phyloP scores from a whole-genome alignment of 139 green algal genomes.

The Axilococcus clingmanii region DNA sequence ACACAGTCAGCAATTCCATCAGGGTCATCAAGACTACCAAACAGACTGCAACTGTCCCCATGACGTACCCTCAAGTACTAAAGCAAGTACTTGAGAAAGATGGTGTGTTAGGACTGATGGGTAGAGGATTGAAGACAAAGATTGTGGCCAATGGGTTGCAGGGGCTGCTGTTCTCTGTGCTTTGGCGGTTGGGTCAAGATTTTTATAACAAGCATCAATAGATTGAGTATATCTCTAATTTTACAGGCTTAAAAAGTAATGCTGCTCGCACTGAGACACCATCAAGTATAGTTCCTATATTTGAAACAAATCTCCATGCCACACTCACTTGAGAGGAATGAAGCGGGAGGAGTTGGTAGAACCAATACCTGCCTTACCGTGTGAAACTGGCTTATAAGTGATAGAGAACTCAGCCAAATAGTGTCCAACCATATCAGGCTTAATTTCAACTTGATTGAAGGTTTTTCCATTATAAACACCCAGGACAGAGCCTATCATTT shows the following conservation, averaged over 20 bases:
- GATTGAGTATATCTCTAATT: slow-evolving; percentile 2
- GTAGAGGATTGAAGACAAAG: slow-evolving; percentile 73
- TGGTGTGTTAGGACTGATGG: slow-evolving; percentile 68
- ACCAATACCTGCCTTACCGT: slow-evolving; percentile 96
- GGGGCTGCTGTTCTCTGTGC: slow-evolving; percentile 63
- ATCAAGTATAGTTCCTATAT: too few relatives aligned
- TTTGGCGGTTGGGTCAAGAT: slow-evolving; percentile 75
- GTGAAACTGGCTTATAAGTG: slow-evolving; percentile 96
- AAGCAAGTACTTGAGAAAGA: slow-evolving; percentile 68
- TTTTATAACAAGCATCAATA: slow-evolving; percentile 32
- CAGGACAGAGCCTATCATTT: slow-evolving; percentile 98
- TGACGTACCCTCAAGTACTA: slow-evolving; percentile 64
- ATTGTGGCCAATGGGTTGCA: slow-evolving; percentile 76
- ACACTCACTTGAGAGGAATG: slow-evolving; percentile 92
- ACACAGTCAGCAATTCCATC: slow-evolving; percentile 84
- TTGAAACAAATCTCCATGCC: background rate
- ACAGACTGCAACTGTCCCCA: slow-evolving; percentile 60
- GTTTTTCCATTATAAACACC: slow-evolving; percentile 99
- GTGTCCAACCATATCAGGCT: slow-evolving; percentile 96
- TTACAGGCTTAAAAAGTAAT: slow-evolving; percentile 12
- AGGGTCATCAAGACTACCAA: slow-evolving; percentile 87
- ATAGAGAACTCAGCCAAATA: slow-evolving; percentile 99
- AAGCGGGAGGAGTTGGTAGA: slow-evolving; percentile 91
- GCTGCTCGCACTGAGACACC: background rate
- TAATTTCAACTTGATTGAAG: slow-evolving; percentile 94